These are phyloP conservation scores for Colletotrichum abscissum DNA, from an alignment of 2,329 filamentous ascomycete species.

Conservation along the genomic window DNA sequence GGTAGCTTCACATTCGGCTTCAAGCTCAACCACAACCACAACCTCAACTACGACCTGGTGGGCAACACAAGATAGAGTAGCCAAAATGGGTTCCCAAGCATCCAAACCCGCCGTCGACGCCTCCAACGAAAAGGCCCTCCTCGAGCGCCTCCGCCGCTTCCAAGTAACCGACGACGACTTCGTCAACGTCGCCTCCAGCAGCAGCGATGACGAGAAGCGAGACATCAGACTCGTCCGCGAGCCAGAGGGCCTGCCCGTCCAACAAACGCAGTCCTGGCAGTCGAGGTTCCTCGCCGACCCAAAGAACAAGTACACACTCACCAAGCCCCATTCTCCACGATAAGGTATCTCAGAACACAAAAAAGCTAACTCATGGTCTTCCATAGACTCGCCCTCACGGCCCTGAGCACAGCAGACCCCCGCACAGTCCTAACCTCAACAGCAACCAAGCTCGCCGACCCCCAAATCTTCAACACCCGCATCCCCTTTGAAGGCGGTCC, in stretches of 20 bases:
- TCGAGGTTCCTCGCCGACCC: constrained; percentile 71
- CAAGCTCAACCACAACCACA: not conserved
- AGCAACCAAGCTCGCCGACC: constrained; percentile 72
- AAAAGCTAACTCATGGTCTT: not conserved
- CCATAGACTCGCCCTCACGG: constrained; percentile 77
- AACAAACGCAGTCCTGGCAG: constrained; percentile 69
- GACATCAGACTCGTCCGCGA: constrained; percentile 52
- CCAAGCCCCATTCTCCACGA: not conserved
- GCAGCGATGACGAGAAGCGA: constrained; percentile 65
- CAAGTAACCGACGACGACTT: constrained; percentile 64
- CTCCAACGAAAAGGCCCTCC: constrained; percentile 55
- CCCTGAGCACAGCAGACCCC: constrained; percentile 76
- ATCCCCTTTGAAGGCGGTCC: constrained; percentile 86
- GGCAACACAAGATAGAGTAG: accelerated
- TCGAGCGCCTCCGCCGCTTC: constrained; percentile 57
- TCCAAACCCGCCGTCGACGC: constrained; percentile 50
- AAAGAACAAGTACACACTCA: constrained; percentile 67
- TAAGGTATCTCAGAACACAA: constrained; percentile 1
- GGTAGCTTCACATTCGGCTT: not conserved
- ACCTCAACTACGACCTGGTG: not conserved
- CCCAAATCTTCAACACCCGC: constrained; percentile 84
- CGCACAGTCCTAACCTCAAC: constrained; percentile 73
- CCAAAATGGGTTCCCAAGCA: constrained; percentile 56
- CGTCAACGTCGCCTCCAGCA: constrained; percentile 58
- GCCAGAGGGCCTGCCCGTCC: constrained; percentile 61